A percentile compares a stretch with the other conserved stretches of the same genome.
Evolutionary conservation across 2,329 filamentous ascomycete species (phyloP).

Genomic region (Penicillium janthinellum): DNA sequence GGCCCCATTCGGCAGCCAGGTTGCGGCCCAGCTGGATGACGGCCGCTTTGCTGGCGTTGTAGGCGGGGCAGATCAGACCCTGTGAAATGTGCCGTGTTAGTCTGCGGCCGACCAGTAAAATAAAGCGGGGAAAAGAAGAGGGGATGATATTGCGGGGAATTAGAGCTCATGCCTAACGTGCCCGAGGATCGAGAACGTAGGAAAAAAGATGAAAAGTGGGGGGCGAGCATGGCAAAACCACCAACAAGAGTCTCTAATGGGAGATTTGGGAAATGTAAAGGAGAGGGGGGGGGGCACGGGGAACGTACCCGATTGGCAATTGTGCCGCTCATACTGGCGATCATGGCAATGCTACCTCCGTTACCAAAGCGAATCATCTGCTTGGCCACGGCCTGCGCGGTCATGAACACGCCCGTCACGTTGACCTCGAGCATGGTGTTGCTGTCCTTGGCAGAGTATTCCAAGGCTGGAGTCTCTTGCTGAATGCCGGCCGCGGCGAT

Average conservation of each 20-base stretch:
- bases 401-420: constrained; percentile 65
- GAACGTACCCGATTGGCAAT: constrained; percentile 56
- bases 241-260: neutral
- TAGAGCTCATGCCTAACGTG: neutral
- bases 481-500: constrained; percentile 73
- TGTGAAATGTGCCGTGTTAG: constrained; percentile 18
- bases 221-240: neutral
- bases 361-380: constrained; percentile 64
- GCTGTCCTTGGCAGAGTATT: constrained; percentile 67
- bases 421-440: constrained; percentile 66
- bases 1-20: constrained; percentile 53
- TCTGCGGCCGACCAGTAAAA: neutral
- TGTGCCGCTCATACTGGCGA: constrained; percentile 64
- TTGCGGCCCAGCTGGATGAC: constrained; percentile 52
- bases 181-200: neutral
- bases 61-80: constrained; percentile 52
- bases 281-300: neutral
- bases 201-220: neutral
- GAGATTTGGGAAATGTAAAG: neutral
- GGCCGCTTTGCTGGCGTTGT: constrained; percentile 53
- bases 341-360: constrained; percentile 63
- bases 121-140: neutral
- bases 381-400: constrained; percentile 63
- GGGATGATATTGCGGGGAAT: neutral
- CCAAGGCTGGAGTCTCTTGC: constrained; percentile 79